A percentile compares a stretch with the other conserved stretches of the same genome.
Evolutionary conservation across 176 grass and related monocot genomes (phyloP).

Genomic region (Oryza nivara): DNA sequence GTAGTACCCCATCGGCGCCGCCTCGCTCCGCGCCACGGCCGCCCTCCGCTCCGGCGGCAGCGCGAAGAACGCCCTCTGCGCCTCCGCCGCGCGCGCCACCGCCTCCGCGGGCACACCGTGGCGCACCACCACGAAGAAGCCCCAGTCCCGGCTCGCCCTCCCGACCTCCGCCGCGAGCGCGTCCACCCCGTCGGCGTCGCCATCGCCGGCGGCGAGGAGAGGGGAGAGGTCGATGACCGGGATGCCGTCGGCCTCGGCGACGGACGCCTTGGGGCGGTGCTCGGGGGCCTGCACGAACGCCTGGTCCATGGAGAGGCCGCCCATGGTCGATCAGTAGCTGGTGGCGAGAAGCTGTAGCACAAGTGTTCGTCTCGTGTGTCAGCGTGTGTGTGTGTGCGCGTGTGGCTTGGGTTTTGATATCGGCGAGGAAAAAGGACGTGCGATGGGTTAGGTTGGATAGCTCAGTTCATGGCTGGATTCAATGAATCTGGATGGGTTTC

Average conservation of each 20-base stretch:
- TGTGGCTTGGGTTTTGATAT: not conserved
- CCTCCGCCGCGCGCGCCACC: conserved; percentile 42
- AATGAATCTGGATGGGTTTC: too few species aligned
- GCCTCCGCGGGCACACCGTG: conserved; percentile 59
- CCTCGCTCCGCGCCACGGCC: conserved; percentile 59
- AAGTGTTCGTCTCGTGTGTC: too few species aligned
- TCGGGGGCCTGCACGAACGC: conserved; percentile 82
- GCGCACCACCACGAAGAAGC: conserved; percentile 85
- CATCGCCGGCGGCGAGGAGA: conserved; percentile 9
- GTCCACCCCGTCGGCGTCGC: not conserved
- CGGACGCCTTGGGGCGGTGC: conserved; percentile 58
- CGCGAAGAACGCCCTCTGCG: conserved; percentile 64
- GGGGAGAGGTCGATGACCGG: conserved; percentile 78
- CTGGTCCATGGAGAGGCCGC: conserved; percentile 50
- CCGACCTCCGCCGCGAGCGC: conserved; percentile 59
- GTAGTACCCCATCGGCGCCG: conserved; percentile 73
- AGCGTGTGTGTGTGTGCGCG: not conserved
- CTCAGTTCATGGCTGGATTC: too few species aligned
- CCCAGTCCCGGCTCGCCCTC: conserved; percentile 74
- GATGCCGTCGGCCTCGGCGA: conserved; percentile 59
- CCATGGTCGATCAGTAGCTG: too few species aligned
- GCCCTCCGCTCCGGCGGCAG: conserved; percentile 49
- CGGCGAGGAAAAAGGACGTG: too few species aligned
- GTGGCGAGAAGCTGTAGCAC: too few species aligned
- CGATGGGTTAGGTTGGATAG: too few species aligned